phyloP scores from a whole-genome alignment of 2,329 filamentous ascomycete species.

The Aspergillus ochraceoroseus region DNA sequence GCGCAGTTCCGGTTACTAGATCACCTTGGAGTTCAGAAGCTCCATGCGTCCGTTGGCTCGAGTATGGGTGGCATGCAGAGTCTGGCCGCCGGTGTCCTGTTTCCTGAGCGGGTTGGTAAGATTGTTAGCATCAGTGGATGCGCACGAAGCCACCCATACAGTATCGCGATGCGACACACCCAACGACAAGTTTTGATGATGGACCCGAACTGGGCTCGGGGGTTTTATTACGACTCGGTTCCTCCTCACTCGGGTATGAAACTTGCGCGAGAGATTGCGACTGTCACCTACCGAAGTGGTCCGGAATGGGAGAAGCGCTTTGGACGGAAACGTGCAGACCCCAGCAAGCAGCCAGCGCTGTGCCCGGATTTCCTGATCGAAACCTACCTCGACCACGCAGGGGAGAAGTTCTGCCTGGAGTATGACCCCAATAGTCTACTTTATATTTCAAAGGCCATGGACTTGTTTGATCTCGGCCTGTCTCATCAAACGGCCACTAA shows the following conservation, averaged over 20 bases:
- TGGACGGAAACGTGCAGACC: conserved; percentile 78
- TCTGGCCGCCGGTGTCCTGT: conserved; percentile 77
- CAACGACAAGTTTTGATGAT: conserved; percentile 98
- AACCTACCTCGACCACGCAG: conserved; percentile 95
- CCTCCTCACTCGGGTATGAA: conserved; percentile 98
- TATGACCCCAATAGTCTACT: conserved; percentile 94
- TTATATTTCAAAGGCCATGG: conserved; percentile 98
- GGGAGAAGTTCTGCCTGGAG: conserved; percentile 95
- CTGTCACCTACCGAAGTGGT: conserved; percentile 91
- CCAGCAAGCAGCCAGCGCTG: conserved; percentile 79
- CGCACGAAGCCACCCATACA: conserved; percentile 91
- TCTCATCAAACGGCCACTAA: conserved; percentile 62
- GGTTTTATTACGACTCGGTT: conserved; percentile 83
- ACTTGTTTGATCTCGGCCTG: conserved; percentile 84
- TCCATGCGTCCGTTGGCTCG: conserved; percentile 89
- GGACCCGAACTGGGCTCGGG: conserved; percentile 94
- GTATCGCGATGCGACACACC: conserved; percentile 96
- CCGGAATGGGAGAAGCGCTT: conserved; percentile 98
- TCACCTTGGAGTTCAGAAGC: conserved; percentile 64
- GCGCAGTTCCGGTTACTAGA: conserved; percentile 90
- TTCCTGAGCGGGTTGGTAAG: conserved; percentile 72
- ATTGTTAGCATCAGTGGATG: conserved; percentile 90
- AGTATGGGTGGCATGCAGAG: conserved; percentile 99
- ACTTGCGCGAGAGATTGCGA: conserved; percentile 92
- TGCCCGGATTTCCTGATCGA: conserved; percentile 97